Evolutionary conservation across 257 asterid species (phyloP), one percentile per base, ranked within the genome.

Genomic region (Catharanthus roseus): DNA sequence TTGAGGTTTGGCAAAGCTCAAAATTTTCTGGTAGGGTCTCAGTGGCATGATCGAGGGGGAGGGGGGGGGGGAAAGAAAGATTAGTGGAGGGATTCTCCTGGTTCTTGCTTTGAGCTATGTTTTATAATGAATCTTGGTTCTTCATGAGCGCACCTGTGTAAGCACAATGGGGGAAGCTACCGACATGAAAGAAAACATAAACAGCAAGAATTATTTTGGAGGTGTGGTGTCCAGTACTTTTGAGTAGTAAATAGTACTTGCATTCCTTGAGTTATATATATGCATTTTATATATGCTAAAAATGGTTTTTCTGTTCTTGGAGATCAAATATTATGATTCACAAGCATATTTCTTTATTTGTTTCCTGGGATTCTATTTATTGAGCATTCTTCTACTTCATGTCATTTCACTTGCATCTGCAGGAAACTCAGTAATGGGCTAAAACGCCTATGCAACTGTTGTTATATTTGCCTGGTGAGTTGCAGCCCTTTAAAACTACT

Each of bases 1-100:
- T 93, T 81, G 99, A 93, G 86, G 96, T 91, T 72, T 93, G 99
- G 99, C 91, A 86, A 78, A 91, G 97, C 74, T 84, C 87, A 50
- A 68, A 79, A 68, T 81, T 78, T 79, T 91, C 96, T 0, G 89
- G 90, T 3, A 85, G 54, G 3, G 84, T 84, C 68, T 75, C 91
- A 38, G 77, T 82, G 69, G 71, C 70, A 70, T 86, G 86, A 89
- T 65, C 54, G 11, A 65, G 55, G 71, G 26, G 16, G 16, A 67
- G 9, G 5, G 24, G 3, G 39, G 9, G 50, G 26, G 29, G 28
- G 5, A 28, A 29, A 33, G 3, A 44, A 7, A 3, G 38, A 28
- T 26, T 18, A 67, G 56, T 24, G 6, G 41, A 67, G 38, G 54
- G 18, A 31, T 41, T 26, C 29, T 26, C 8, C 28, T 58, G 55